Percentiles rank a stretch among this genome's conserved stretches.
These are phyloP conservation scores for Ganoderma resinaceum DNA, from an alignment of 1,284 basidiomycete species.

Conservation along the genomic window DNA sequence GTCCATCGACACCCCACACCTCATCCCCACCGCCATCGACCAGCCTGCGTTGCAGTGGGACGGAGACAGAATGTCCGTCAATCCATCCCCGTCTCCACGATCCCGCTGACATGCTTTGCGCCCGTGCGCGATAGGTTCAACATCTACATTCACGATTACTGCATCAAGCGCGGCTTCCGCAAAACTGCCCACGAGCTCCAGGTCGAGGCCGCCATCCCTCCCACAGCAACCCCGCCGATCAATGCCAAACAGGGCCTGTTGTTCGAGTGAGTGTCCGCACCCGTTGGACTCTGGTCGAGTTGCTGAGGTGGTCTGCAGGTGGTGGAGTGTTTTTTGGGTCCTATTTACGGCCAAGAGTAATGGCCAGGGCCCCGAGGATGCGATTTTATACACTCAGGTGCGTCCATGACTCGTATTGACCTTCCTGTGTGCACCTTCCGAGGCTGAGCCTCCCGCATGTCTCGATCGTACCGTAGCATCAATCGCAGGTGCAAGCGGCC, in stretches of 20 bases:
- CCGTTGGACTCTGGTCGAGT: slow-evolving; percentile 2
- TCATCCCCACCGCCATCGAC: slow-evolving; percentile 5
- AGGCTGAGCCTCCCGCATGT: neutral
- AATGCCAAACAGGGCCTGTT: slow-evolving; percentile 82
- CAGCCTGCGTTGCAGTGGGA: slow-evolving; percentile 48
- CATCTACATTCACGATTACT: slow-evolving; percentile 87
- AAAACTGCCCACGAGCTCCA: slow-evolving; percentile 73
- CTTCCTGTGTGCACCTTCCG: neutral
- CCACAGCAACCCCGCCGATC: slow-evolving; percentile 72
- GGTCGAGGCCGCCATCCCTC: slow-evolving; percentile 65
- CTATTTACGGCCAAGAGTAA: slow-evolving; percentile 80
- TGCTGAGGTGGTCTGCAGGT: slow-evolving; percentile 49
- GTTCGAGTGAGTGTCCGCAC: slow-evolving; percentile 69
- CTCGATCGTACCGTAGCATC: slow-evolving; percentile 33
- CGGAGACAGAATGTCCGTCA: slow-evolving; percentile 59
- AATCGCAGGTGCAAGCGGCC: slow-evolving; percentile 33
- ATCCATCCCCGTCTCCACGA: neutral
- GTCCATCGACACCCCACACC: slow-evolving; percentile 13
- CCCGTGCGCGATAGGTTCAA: slow-evolving; percentile 68
- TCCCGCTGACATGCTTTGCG: slow-evolving; percentile 7
- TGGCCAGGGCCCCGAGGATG: slow-evolving; percentile 66
- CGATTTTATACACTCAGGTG: slow-evolving; percentile 74
- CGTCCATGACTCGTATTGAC: slow-evolving; percentile 32
- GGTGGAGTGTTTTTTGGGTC: slow-evolving; percentile 90
- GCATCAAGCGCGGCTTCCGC: slow-evolving; percentile 74